Conservation (phyloP, 2,329 filamentous ascomycete species). For the Pseudogymnoascus sp. region DNA sequence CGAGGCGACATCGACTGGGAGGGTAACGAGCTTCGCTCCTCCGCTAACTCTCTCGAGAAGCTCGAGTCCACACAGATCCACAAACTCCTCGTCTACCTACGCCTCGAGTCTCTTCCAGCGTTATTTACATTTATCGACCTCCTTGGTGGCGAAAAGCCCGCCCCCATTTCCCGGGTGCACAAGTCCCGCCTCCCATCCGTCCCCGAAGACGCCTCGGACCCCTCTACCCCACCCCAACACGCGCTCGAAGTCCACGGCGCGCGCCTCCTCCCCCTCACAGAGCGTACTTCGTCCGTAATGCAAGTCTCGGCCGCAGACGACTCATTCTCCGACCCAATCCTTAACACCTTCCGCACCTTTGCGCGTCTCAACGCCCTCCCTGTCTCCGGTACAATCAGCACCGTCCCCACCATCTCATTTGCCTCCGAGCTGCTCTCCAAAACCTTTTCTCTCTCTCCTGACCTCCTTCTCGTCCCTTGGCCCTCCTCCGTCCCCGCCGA, state of each 20-base stretch:
- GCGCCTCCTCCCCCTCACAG: slow-evolving; percentile 78
- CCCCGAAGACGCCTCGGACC: slow-evolving; percentile 17
- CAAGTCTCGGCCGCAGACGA: slow-evolving; percentile 74
- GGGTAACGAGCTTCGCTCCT: slow-evolving; percentile 37
- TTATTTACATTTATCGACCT: slow-evolving; percentile 76
- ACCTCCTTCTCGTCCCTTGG: slow-evolving; percentile 82
- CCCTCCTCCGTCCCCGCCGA: slow-evolving; percentile 46
- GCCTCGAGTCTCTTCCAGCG: slow-evolving; percentile 74
- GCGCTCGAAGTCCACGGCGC: slow-evolving; percentile 52
- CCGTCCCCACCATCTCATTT: slow-evolving; percentile 70
- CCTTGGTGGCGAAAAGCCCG: slow-evolving; percentile 48
- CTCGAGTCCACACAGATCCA: slow-evolving; percentile 44
- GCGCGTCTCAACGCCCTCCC: slow-evolving; percentile 76
- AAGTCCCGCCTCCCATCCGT: slow-evolving; percentile 27
- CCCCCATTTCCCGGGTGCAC: slow-evolving; percentile 26
- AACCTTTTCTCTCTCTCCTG: slow-evolving; percentile 59
- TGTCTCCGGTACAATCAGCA: slow-evolving; percentile 70
- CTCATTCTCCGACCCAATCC: slow-evolving; percentile 66
- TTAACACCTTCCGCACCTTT: slow-evolving; percentile 86
- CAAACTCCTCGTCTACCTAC: slow-evolving; percentile 69
- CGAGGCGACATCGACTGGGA: slow-evolving; percentile 89
- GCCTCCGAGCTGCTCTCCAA: slow-evolving; percentile 66
- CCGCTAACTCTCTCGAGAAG: slow-evolving; percentile 38
- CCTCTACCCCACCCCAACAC: slow-evolving; percentile 15
- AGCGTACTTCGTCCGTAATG: slow-evolving; percentile 94